phyloP scores from a whole-genome alignment of 1,284 basidiomycete species.

The Cryptococcus sp. region DNA sequence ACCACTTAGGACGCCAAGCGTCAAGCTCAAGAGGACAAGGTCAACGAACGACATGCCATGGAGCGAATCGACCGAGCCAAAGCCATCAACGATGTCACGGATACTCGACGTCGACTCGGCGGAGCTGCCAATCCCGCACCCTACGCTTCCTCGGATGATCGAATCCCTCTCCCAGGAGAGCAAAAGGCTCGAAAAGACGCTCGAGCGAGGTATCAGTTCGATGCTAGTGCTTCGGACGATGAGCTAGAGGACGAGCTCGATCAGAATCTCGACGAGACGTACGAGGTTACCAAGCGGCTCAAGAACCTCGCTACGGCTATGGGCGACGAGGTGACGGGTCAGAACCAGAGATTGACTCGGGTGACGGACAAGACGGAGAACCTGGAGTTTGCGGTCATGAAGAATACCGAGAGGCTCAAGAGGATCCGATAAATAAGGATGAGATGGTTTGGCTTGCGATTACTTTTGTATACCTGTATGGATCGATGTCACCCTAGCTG shows the following conservation, averaged over 20 bases:
- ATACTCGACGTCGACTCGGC: slow-evolving; percentile 80
- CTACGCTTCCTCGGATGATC: slow-evolving; percentile 9
- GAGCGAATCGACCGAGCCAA: slow-evolving; percentile 81
- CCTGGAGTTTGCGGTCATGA: slow-evolving; percentile 44
- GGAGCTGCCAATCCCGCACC: slow-evolving; percentile 56
- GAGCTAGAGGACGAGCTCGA: slow-evolving; percentile 76
- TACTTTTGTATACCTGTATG: too few species aligned
- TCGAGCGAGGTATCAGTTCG: slow-evolving; percentile 84
- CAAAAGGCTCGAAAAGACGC: slow-evolving; percentile 56
- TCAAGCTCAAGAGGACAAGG: slow-evolving; percentile 79
- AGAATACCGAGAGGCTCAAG: slow-evolving; percentile 45
- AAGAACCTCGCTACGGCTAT: slow-evolving; percentile 72
- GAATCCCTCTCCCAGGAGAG: slow-evolving; percentile 29
- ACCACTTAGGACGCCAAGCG: slow-evolving; percentile 66
- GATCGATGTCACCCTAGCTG: too few species aligned
- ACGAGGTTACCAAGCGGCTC: slow-evolving; percentile 70
- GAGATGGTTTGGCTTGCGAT: too few species aligned
- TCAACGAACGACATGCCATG: slow-evolving; percentile 80
- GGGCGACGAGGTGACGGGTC: slow-evolving; percentile 45
- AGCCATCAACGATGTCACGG: slow-evolving; percentile 75
- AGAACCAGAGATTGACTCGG: slow-evolving; percentile 43
- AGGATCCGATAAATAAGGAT: slow-evolving; percentile 32
- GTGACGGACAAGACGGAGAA: slow-evolving; percentile 49
- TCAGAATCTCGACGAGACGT: slow-evolving; percentile 84
- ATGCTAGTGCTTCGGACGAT: slow-evolving; percentile 91